Percentiles rank a stretch among this genome's conserved stretches.
phyloP scores from a whole-genome alignment of 441 rosid species.

The Populus hybrid region DNA sequence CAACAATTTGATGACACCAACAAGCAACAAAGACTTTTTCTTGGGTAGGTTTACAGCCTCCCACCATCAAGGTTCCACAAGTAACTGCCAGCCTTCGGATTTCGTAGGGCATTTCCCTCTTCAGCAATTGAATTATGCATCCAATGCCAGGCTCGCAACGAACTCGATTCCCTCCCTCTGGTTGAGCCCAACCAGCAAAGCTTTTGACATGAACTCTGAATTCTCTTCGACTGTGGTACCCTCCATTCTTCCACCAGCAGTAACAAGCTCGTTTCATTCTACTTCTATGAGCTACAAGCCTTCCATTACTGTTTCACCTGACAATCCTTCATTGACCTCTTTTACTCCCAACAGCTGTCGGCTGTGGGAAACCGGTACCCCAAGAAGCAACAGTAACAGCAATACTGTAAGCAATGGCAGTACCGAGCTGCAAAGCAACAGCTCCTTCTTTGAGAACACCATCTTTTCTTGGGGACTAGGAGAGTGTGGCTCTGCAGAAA shows the following conservation, averaged over 20 bases:
- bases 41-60: conserved; percentile 27
- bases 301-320: conserved; percentile 23
- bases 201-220: conserved; percentile 41
- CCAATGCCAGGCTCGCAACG: conserved; percentile 37
- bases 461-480: conserved; percentile 50
- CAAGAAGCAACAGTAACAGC: conserved; percentile 32
- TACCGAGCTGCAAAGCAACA: conserved; percentile 38
- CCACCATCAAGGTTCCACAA: conserved; percentile 23
- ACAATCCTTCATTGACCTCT: conserved; percentile 26
- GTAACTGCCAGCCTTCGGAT: conserved; percentile 34
- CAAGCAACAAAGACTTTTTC: conserved; percentile 30
- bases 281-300: conserved; percentile 36
- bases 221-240: conserved; percentile 36
- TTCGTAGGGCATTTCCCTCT: conserved; percentile 40
- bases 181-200: conserved; percentile 35
- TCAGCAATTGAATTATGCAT: conserved; percentile 39
- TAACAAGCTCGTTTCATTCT: conserved; percentile 34
- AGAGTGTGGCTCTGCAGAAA: conserved; percentile 47
- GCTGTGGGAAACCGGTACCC: conserved; percentile 38
- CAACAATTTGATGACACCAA: conserved; percentile 23
- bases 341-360: conserved; percentile 32
- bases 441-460: conserved; percentile 42
- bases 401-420: conserved; percentile 35
- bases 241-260: conserved; percentile 31
- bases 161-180: conserved; percentile 35